Evolutionary conservation across 129 eudicot species (phyloP), one percentile per base, ranked within the genome.

Genomic region (Tanacetum coccineum): DNA sequence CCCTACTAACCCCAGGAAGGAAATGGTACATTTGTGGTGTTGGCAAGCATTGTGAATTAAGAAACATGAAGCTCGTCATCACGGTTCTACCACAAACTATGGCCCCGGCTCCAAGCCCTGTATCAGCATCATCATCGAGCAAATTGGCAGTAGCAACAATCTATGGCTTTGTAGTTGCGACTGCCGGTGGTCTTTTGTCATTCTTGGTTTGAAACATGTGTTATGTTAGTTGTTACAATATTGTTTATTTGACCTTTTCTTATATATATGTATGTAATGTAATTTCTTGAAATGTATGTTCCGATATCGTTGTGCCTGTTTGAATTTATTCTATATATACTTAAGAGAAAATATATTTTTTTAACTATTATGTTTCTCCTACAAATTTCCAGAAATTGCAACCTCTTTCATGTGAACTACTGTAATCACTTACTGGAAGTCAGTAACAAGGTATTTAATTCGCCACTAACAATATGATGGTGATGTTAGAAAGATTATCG

Each of bases 1-100:
- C 82, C 15, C 82, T 83, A 36, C 73, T 66, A 46, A 75, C 85
- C 19, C 70, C 88, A 0, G 88, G 88, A 19, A 40, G 72, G 26
- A 83, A 83, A 70, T 83, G 88, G 88, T 83, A 80, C 68, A 83
- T 83, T 36, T 83, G 88, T 55, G 80, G 84, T 9, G 72, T 76
- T 10, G 73, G 69, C 10, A 64, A 73, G 30, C 86, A 81, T 39
- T 81, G 86, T 7, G 77, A 64, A 26, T 22, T 45, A 1, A 65
- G 59, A 59, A 78, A 67, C 49, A 74, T 73, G 80, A 81, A 81
- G 57, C 74, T 81, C 12, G 64, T 64, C 9, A 81, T 81, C 61
- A 66, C 64, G 4, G 86, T 77, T 68, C 36, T 59, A 40, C 79
- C 81, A 46, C 70, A 74, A 53, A 46, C 47, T 3, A 40, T 18